Conservation (phyloP, 805 yeast species). For the Starmerella stigmatis region DNA sequence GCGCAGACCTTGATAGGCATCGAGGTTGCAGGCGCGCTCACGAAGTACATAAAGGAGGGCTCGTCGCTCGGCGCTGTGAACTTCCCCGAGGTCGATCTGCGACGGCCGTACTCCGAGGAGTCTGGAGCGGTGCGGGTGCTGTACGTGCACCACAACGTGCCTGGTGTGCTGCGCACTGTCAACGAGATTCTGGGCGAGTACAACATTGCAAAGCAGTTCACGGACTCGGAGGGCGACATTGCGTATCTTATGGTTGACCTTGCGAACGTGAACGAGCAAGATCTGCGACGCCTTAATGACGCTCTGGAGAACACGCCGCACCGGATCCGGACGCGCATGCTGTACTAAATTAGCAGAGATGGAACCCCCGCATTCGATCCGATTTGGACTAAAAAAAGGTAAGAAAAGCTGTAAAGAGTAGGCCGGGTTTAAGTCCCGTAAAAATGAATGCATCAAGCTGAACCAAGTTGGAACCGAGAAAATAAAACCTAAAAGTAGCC, state of each 20-base stretch:
- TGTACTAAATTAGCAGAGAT: constrained; percentile 44
- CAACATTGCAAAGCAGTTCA: constrained; percentile 94
- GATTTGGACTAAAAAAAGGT: too few species aligned
- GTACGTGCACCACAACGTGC: constrained; percentile 94
- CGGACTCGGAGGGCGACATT: constrained; percentile 92
- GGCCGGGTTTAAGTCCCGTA: too few species aligned
- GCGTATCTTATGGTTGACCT: constrained; percentile 98
- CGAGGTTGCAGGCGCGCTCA: constrained; percentile 78
- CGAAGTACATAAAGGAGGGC: constrained; percentile 94
- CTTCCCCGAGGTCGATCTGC: constrained; percentile 94
- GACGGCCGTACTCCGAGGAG: constrained; percentile 81
- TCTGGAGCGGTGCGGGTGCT: constrained; percentile 77
- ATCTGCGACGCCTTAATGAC: constrained; percentile 74
- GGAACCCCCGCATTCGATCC: background rate
- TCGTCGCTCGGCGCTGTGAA: constrained; percentile 88
- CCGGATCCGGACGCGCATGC: constrained; percentile 80
- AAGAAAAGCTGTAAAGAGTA: too few species aligned
- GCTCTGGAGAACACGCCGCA: constrained; percentile 81
- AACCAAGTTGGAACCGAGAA: too few species aligned
- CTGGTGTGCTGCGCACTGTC: constrained; percentile 96
- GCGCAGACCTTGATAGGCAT: constrained; percentile 97
- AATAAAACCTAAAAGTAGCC: too few species aligned
- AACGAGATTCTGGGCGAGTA: constrained; percentile 89
- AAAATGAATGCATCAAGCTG: background rate
- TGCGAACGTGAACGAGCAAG: constrained; percentile 68